Evolutionary conservation across 768 basidiomycete genomes (phyloP).

Genomic region (Suillus variegatus): DNA sequence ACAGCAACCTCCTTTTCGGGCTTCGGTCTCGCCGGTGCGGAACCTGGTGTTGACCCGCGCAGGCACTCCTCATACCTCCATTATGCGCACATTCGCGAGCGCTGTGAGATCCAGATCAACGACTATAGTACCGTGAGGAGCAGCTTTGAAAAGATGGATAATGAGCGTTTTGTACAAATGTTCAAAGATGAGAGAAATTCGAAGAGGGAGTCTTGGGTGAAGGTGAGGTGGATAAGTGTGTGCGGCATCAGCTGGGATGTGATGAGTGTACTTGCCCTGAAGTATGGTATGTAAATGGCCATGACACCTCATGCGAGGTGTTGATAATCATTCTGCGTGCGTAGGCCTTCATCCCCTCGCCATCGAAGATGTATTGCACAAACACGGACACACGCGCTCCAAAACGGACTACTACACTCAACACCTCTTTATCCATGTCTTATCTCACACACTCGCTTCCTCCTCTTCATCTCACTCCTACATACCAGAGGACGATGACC

Average conservation of each 20-base stretch:
- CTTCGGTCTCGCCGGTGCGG: constrained; percentile 52
- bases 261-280: constrained; percentile 63
- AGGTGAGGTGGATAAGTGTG: constrained; percentile 75
- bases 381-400: constrained; percentile 54
- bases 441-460: constrained; percentile 57
- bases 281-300: constrained; percentile 53
- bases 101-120: constrained; percentile 65
- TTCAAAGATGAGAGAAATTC: constrained; percentile 47
- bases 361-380: constrained; percentile 68
- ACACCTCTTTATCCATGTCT: constrained; percentile 70
- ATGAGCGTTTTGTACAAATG: constrained; percentile 59
- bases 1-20: constrained; percentile 35
- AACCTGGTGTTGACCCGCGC: constrained; percentile 72
- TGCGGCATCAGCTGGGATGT: constrained; percentile 73
- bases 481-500: constrained; percentile 7
- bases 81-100: constrained; percentile 58
- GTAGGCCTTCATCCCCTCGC: constrained; percentile 71
- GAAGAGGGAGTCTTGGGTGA: constrained; percentile 58
- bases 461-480: constrained; percentile 12
- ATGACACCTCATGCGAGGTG: constrained; percentile 12
- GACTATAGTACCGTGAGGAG: constrained; percentile 64
- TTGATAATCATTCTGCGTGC: constrained; percentile 2
- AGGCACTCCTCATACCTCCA: constrained; percentile 54
- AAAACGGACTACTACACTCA: constrained; percentile 71
- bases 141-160: constrained; percentile 57